Conservation (phyloP, 192 early-diverging fungal species). For the Backusella luteola region DNA sequence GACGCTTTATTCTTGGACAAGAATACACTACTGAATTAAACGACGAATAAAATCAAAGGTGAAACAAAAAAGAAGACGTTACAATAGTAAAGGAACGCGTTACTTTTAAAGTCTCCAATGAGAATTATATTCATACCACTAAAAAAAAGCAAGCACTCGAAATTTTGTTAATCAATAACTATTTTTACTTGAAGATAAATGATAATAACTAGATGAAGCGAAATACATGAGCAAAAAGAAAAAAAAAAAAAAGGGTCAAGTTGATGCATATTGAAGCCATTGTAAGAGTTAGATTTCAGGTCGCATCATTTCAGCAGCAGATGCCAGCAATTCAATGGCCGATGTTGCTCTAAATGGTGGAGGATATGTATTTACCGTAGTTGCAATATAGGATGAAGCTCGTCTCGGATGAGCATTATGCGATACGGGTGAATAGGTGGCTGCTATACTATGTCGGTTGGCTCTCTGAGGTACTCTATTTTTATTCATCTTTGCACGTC, state of each 20-base stretch:
- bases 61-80: too few species aligned
- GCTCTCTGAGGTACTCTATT: background rate
- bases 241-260: background rate
- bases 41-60: too few species aligned
- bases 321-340: background rate
- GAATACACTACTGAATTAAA: too few species aligned
- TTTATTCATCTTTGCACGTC: conserved; percentile 75
- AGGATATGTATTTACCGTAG: background rate
- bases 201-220: background rate
- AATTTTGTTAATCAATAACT: conserved; percentile 5
- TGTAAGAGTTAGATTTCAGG: background rate
- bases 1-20: too few species aligned
- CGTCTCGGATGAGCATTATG: background rate
- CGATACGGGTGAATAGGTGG: background rate
- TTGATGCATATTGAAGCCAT: background rate
- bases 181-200: background rate
- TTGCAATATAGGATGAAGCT: background rate
- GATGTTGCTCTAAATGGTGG: background rate
- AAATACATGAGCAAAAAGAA: background rate
- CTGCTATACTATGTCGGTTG: background rate
- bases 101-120: background rate
- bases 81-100: background rate
- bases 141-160: background rate
- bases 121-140: background rate
- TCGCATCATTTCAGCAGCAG: conserved; percentile 4